A percentile compares a stretch with the other conserved stretches of the same genome.
phyloP scores from a whole-genome alignment of 306 rosid species.

The Quillaja saponaria region DNA sequence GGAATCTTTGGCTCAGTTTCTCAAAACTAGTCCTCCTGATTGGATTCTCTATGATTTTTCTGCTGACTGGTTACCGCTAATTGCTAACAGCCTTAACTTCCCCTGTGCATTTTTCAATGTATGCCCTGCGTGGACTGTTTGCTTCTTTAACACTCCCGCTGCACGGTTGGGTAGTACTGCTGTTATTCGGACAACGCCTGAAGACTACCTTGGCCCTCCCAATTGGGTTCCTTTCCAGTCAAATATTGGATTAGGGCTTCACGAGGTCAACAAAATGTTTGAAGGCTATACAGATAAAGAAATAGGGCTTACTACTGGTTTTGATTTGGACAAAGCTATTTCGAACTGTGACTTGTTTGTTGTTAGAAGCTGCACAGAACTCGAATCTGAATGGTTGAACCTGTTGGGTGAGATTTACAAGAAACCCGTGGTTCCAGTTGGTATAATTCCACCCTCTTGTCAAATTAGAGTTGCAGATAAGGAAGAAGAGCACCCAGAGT shows the following conservation, averaged over 20 bases:
- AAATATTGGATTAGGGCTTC: neutral
- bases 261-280: neutral
- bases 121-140: neutral
- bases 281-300: neutral
- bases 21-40: slow-evolving; percentile 25
- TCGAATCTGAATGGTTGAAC: no score
- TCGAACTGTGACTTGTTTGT: no score
- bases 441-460: no score
- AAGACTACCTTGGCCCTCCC: neutral
- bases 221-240: neutral
- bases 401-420: no score
- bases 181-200: neutral
- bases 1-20: slow-evolving; percentile 1
- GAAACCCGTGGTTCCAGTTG: no score
- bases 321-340: neutral
- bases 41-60: slow-evolving; percentile 36
- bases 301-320: neutral
- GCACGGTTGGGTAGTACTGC: neutral
- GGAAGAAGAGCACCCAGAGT: no score
- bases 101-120: neutral
- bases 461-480: no score
- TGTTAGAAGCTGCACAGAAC: no score
- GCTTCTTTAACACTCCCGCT: no score
- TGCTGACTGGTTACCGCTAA: slow-evolving; percentile 23
- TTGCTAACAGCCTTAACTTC: slow-evolving; percentile 10